Conservation (phyloP, 2,329 filamentous ascomycete species). For the Sclerotinia nivalis region DNA sequence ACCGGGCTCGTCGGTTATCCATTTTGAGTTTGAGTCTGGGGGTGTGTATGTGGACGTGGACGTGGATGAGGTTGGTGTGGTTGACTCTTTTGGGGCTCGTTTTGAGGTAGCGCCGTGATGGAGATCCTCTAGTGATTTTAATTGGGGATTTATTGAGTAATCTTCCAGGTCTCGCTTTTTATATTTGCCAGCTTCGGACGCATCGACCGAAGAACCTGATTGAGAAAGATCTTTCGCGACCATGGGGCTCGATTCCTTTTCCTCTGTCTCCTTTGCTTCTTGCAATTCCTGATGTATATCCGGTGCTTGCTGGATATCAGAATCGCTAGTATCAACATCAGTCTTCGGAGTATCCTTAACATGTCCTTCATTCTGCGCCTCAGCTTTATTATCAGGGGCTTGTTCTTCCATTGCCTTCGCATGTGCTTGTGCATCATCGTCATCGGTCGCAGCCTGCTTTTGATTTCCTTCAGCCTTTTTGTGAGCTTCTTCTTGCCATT, state of each 20-base stretch:
- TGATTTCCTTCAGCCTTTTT: background rate
- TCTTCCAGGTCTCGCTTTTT: background rate
- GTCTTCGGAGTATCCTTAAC: background rate
- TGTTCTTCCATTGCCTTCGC: background rate
- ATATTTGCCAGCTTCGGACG: background rate
- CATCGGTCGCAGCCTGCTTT: background rate
- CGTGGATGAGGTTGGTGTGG: background rate
- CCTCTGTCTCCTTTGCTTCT: background rate
- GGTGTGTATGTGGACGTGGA: too few relatives aligned
- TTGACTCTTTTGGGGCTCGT: background rate
- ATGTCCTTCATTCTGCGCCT: background rate
- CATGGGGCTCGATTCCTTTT: background rate
- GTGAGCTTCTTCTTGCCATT: background rate
- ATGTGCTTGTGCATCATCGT: background rate
- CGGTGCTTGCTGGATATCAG: background rate
- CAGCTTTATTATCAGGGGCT: background rate
- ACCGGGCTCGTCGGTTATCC: conserved; percentile 35
- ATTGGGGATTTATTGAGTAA: background rate
- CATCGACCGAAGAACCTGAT: background rate
- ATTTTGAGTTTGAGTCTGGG: conserved; percentile 9
- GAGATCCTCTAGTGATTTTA: background rate
- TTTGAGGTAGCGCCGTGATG: background rate
- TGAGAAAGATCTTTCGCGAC: background rate
- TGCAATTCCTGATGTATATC: background rate
- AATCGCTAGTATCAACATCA: background rate